Evolutionary conservation across 2,329 filamentous ascomycete genomes (phyloP), one percentile per base, ranked within the genome.

Genomic region (Colletotrichum cuscutae): DNA sequence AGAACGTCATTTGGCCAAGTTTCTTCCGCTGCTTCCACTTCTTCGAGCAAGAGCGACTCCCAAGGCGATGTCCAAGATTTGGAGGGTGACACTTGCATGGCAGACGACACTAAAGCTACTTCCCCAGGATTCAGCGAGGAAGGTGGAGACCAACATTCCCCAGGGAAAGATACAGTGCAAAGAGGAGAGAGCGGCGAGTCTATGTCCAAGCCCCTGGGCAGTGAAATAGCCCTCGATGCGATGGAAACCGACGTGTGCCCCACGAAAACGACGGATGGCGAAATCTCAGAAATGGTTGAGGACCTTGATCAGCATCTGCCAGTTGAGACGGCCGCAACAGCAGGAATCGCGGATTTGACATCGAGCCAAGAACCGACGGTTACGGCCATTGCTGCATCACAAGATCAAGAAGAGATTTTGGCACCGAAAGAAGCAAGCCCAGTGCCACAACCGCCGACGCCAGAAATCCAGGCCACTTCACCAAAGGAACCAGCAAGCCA

Each of bases 21-120:
- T 22, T 69, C 59, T 26, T 65, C 60, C 4, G 32, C 60, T 3
- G 30, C 52, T 26, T 65, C 37, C 5, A 57, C 32, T 12, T 15
- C 12, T 11, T 13, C 52, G 13, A 32, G 24, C 4, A 46, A 65
- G 26, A 59, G 53, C 5, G 65, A 59, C 12, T 72, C 65, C 3
- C 63, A 65, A 54, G 49, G 57, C n/a, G 24, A 72, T n/a, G 30
- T 53, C 26, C 15, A 58, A 53, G 57, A 65, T 37, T 57, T 73
- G 32, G 66, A 73, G 9, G 71, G 71, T 28, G 71, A 71, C n/a
- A 71, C 71, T 6, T 73, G 19, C 24, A 65, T 71, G 46, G 66
- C 61, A 22, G 67, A 71, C 61, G 71, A 65, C 28, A 73, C 71
- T 8, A 71, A 61, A 26, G 71, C 54, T 13, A 73, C 66, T 5